A percentile compares a stretch with the other conserved stretches of the same genome.
These are phyloP conservation scores for Trichoderma polysporum DNA, from an alignment of 2,329 filamentous ascomycete species.

Conservation along the genomic window DNA sequence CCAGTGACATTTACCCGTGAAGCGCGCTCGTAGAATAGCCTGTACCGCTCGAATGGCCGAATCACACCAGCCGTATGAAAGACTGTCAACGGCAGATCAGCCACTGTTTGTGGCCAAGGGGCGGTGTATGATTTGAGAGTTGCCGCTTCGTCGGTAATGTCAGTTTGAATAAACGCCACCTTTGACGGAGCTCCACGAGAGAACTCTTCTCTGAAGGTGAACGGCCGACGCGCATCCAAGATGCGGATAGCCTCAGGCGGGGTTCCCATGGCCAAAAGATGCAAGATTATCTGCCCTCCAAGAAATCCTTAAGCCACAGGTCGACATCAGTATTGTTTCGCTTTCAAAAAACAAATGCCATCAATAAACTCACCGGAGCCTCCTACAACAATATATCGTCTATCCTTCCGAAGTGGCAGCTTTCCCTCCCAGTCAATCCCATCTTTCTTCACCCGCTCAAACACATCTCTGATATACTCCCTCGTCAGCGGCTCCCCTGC, in stretches of 20 bases:
- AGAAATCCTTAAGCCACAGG: slow-evolving; percentile 46
- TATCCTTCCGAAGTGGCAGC: slow-evolving; percentile 41
- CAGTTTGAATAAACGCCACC: slow-evolving; percentile 47
- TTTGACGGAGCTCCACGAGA: slow-evolving; percentile 33
- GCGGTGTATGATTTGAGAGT: slow-evolving; percentile 47
- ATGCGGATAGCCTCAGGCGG: slow-evolving; percentile 52
- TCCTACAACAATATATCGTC: slow-evolving; percentile 47
- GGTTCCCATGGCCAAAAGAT: slow-evolving; percentile 54
- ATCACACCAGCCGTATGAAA: slow-evolving; percentile 59
- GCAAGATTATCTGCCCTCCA: slow-evolving; percentile 53
- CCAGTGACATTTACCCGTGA: slow-evolving; percentile 52
- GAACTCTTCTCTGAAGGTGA: slow-evolving; percentile 45
- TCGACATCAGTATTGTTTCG: not conserved
- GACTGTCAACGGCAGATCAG: slow-evolving; percentile 51
- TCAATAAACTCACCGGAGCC: slow-evolving; percentile 42
- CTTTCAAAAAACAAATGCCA: not conserved
- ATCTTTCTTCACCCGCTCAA: slow-evolving; percentile 35
- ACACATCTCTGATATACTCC: slow-evolving; percentile 37
- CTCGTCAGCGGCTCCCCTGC: slow-evolving; percentile 37
- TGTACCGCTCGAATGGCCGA: slow-evolving; percentile 48
- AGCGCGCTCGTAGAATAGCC: slow-evolving; percentile 45
- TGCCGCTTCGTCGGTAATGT: slow-evolving; percentile 48
- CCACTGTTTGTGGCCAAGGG: slow-evolving; percentile 45
- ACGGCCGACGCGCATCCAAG: slow-evolving; percentile 49
- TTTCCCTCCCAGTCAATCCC: slow-evolving; percentile 41